These are phyloP conservation scores for Craterostigma plantagineum DNA, from an alignment of 257 asterid species.

Conservation along the genomic window DNA sequence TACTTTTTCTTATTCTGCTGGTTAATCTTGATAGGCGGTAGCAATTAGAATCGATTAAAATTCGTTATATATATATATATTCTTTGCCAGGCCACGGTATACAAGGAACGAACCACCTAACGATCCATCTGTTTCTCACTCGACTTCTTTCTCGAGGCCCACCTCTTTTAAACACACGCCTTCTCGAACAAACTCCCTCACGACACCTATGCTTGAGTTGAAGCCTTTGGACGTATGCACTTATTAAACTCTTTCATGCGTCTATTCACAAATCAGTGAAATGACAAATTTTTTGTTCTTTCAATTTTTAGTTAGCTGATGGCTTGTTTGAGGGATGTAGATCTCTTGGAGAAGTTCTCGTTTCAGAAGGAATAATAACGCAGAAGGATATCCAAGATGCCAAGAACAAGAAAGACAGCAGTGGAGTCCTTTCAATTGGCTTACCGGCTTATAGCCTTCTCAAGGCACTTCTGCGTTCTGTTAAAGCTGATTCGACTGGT, in stretches of 20 bases:
- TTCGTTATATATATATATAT: slow-evolving; percentile 2
- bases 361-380: slow-evolving; percentile 47
- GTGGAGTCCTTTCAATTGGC: slow-evolving; percentile 42
- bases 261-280: too few relatives aligned
- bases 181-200: slow-evolving; percentile 29
- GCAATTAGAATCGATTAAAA: neutral
- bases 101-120: slow-evolving; percentile 23
- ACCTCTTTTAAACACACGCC: slow-evolving; percentile 32
- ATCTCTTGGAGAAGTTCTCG: slow-evolving; percentile 43
- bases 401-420: slow-evolving; percentile 33
- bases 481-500: slow-evolving; percentile 46
- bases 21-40: neutral
- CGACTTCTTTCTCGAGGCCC: slow-evolving; percentile 36
- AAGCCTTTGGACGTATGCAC: slow-evolving; percentile 83
- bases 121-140: slow-evolving; percentile 16
- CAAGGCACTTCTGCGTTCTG: slow-evolving; percentile 56
- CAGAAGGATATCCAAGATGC: slow-evolving; percentile 65
- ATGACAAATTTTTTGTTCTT: neutral
- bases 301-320: slow-evolving; percentile 50
- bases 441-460: slow-evolving; percentile 77
- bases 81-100: slow-evolving; percentile 45
- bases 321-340: slow-evolving; percentile 52
- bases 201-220: slow-evolving; percentile 51
- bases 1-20: too few relatives aligned
- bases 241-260: too few relatives aligned